These are phyloP conservation scores for Solanum sparsipilum DNA, from an alignment of 257 asterid genomes.

Conservation along the genomic window DNA sequence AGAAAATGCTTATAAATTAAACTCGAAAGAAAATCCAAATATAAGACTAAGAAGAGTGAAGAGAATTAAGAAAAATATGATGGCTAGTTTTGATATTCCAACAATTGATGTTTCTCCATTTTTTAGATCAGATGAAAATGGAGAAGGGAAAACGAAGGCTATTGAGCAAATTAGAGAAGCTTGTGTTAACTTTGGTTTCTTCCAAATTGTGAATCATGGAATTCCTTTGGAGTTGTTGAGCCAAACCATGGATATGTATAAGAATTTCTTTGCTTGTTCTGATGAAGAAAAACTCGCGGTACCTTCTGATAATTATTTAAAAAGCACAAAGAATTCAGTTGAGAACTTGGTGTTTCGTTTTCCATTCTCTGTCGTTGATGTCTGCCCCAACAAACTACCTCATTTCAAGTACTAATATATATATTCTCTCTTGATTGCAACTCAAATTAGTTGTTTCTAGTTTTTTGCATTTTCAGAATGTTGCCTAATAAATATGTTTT, in stretches of 20 bases:
- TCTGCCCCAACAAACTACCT: conserved; percentile 14
- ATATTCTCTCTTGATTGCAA: neutral
- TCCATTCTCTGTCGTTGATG: conserved; percentile 11
- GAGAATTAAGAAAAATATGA: neutral
- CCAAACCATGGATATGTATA: conserved; percentile 20
- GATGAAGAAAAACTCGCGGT: conserved; percentile 27
- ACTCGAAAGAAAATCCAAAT: neutral
- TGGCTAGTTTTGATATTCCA: neutral
- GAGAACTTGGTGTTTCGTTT: conserved; percentile 22
- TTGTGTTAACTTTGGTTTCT: conserved; percentile 31
- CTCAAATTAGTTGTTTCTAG: neutral
- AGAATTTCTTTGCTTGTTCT: conserved; percentile 19
- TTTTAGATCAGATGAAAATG: neutral
- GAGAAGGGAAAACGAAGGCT: neutral
- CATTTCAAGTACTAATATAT: neutral
- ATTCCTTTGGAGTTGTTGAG: conserved; percentile 18
- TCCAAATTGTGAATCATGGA: conserved; percentile 30
- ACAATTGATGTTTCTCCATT: neutral
- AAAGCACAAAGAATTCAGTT: conserved; percentile 22
- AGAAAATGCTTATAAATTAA: neutral
- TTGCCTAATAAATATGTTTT: neutral
- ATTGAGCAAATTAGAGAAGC: conserved; percentile 1
- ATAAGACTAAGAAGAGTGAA: neutral
- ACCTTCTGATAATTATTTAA: conserved; percentile 23
- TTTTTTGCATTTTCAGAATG: neutral